Evolutionary conservation across 164 flowering plant species (phyloP), one percentile per base, ranked within the genome.

Genomic region (Macadamia integrifolia): DNA sequence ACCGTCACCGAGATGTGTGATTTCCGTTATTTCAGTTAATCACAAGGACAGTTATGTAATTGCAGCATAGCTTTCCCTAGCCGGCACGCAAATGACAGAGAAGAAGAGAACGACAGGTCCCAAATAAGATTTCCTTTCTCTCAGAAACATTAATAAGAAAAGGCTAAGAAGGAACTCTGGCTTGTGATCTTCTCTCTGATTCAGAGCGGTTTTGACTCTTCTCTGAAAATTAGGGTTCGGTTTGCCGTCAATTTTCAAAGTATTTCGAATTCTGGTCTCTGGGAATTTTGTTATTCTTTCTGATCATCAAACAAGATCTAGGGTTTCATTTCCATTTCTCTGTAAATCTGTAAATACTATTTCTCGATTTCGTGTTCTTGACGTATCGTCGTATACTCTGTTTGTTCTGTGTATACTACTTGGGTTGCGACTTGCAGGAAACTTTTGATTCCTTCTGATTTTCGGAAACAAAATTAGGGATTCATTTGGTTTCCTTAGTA

Each of bases 311-410:
- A 60, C 43, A 3, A 60, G 62, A 13, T 60, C 42, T 13, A 60
- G 62, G 44, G 43, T 31, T 60, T 14, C 62, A 60, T 60, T 60
- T 32, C n/a, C 5, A 60, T 58, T 35, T 60, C 43, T 32, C 62
- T 60, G 13, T 10, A 60, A 60, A 1, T 60, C 44, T 32, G 43
- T 60, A 60, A 12, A 60, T 60, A 60, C 8, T 31, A 6, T 32
- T 29, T 60, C 62, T 60, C 17, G 13, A 13, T 59, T 29, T 30
- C 7, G 13, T 58, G 31, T 1, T 9, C 5, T 23, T 23, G 23
- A 23, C 23, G 23, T 23, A 23, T 23, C 23, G 23, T 23, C 23
- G 23, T 23, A 23, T 23, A 23, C 23, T 23, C 23, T 23, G 23
- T 1, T 28, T 30, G 6, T 12, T 59, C 1, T 9, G 11, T 59